Conservation (phyloP, 1,284 basidiomycete species). For the Fomitopsis betulina region DNA sequence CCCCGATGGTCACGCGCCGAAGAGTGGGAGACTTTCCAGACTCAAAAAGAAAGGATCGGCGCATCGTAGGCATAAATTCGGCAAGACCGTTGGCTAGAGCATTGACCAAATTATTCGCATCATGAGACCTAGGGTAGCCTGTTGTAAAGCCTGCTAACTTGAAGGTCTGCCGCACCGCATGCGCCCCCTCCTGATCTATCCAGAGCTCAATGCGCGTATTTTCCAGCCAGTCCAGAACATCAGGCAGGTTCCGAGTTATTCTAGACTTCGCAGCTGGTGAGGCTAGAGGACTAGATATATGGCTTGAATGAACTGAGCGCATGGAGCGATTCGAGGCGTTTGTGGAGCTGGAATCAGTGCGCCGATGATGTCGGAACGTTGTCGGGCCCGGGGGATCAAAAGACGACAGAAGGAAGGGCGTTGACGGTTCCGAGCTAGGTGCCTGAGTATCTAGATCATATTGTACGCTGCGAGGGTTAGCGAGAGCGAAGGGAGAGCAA, state of each 20-base stretch:
- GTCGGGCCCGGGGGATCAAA: neutral
- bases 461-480: neutral
- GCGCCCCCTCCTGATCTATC: constrained; percentile 79
- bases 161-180: constrained; percentile 55
- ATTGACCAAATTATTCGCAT: constrained; percentile 18
- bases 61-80: constrained; percentile 58
- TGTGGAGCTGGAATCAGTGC: neutral
- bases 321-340: constrained; percentile 1
- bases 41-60: constrained; percentile 63
- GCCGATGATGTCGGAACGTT: constrained; percentile 1
- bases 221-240: constrained; percentile 47
- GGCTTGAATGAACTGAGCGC: constrained; percentile 5
- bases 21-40: constrained; percentile 67
- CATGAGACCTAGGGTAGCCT: constrained; percentile 17
- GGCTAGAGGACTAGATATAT: constrained; percentile 10
- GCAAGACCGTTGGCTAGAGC: constrained; percentile 37
- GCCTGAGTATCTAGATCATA: neutral
- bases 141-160: constrained; percentile 47
- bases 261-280: constrained; percentile 9
- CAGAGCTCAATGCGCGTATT: constrained; percentile 55
- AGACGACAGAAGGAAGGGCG: constrained; percentile 2
- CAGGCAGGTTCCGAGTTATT: constrained; percentile 28
- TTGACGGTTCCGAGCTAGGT: constrained; percentile 8
- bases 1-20: constrained; percentile 58
- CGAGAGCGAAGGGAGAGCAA: neutral